Conservation (phyloP, 2,329 filamentous ascomycete species). For the Ophiostoma angusticollis region DNA sequence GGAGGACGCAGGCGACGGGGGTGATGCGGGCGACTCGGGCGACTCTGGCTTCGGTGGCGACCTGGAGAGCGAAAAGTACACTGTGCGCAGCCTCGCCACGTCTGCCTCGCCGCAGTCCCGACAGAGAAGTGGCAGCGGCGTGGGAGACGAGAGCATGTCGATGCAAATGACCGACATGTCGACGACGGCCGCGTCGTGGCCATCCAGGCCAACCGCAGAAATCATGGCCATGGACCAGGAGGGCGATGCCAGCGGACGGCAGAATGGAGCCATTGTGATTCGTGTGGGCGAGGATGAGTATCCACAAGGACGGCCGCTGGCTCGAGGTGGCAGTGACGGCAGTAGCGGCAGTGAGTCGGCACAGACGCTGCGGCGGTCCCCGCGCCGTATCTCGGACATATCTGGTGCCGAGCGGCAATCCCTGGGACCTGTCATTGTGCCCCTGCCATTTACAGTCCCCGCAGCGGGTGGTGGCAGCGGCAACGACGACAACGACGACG, state of each 20-base stretch:
- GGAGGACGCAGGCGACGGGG: constrained; percentile 18
- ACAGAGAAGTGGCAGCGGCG: background rate
- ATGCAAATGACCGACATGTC: constrained; percentile 44
- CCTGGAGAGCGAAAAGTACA: constrained; percentile 32
- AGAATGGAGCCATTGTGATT: constrained; percentile 38
- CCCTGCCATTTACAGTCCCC: constrained; percentile 53
- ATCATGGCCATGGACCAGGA: constrained; percentile 29
- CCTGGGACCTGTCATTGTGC: constrained; percentile 38
- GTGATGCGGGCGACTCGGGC: constrained; percentile 23
- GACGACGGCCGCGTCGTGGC: constrained; percentile 17
- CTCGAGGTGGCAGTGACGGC: no score
- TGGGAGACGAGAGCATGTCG: constrained; percentile 15
- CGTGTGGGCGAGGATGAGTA: constrained; percentile 38
- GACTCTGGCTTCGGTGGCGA: constrained; percentile 41
- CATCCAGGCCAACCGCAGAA: constrained; percentile 25
- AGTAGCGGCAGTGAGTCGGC: no score
- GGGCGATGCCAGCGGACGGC: no score
- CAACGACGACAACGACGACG: constrained; percentile 16
- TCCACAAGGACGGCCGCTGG: constrained; percentile 17
- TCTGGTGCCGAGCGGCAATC: background rate
- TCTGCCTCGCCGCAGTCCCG: constrained; percentile 24
- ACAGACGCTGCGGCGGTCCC: background rate
- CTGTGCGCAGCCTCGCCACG: constrained; percentile 21
- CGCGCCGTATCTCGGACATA: background rate
- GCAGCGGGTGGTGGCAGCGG: constrained; percentile 18